phyloP scores from a whole-genome alignment of 2,329 filamentous ascomycete species.

The Ceratocystis harringtonii region DNA sequence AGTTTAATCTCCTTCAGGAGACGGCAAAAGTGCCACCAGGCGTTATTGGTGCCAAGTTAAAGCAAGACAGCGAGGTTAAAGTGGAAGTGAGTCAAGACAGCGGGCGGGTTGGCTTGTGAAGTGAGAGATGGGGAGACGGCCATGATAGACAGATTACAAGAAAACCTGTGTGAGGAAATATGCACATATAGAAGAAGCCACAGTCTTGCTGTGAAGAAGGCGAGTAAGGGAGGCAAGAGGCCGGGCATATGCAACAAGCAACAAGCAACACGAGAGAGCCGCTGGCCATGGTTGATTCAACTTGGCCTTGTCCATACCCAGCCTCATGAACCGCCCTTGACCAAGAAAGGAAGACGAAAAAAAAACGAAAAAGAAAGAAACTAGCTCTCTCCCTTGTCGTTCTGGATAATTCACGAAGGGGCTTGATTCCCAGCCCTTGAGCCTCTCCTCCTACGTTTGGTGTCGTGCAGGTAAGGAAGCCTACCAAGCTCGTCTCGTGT shows the following conservation, averaged over 20 bases:
- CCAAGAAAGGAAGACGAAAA: background rate
- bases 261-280: too few species aligned
- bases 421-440: too few species aligned
- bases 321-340: background rate
- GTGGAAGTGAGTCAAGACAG: too few species aligned
- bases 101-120: too few species aligned
- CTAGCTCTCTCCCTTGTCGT: background rate
- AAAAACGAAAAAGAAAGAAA: background rate
- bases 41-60: background rate
- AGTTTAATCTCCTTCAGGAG: background rate
- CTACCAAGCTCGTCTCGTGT: background rate
- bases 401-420: background rate
- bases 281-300: background rate
- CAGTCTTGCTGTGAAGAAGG: background rate
- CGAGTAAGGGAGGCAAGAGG: too few species aligned
- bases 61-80: background rate
- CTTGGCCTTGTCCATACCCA: background rate
- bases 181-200: background rate
- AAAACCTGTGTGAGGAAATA: background rate
- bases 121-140: too few species aligned
- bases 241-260: too few species aligned
- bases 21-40: background rate
- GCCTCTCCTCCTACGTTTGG: too few species aligned
- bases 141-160: background rate
- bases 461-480: background rate